Evolutionary conservation across 1,139 yeast species (phyloP).

Genomic region (Saccharomyces hybrid): DNA sequence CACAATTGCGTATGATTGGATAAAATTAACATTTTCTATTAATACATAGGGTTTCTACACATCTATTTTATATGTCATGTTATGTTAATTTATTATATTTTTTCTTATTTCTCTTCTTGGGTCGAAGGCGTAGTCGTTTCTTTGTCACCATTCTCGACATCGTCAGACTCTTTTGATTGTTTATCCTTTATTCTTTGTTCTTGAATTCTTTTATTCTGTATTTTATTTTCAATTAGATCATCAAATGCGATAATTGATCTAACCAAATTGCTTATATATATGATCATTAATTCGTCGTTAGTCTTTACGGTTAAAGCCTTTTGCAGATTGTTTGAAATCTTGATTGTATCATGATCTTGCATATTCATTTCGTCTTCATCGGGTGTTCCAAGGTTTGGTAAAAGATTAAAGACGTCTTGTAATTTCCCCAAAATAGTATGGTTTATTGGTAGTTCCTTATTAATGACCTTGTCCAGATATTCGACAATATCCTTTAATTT

Average conservation of each 20-base stretch:
- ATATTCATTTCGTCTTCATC: slow-evolving; percentile 28
- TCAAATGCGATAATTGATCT: slow-evolving; percentile 95
- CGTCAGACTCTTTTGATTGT: slow-evolving; percentile 5
- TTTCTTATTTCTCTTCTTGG: not conserved
- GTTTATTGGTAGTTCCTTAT: slow-evolving; percentile 72
- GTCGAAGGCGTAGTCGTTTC: not conserved
- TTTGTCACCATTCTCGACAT: not conserved
- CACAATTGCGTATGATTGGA: too few relatives aligned
- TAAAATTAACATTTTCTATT: not conserved
- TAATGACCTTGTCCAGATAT: slow-evolving; percentile 70
- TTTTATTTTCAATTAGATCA: slow-evolving; percentile 91
- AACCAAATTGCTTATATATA: slow-evolving; percentile 82
- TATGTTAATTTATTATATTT: not conserved
- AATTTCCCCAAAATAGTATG: slow-evolving; percentile 85
- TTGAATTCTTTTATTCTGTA: slow-evolving; percentile 63
- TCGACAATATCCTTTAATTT: slow-evolving; percentile 71
- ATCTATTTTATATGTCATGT: not conserved
- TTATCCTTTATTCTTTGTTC: slow-evolving; percentile 22
- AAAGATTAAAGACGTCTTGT: slow-evolving; percentile 87
- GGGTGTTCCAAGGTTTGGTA: slow-evolving; percentile 64
- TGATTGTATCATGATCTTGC: slow-evolving; percentile 19
- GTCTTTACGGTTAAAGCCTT: slow-evolving; percentile 87
- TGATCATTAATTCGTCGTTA: slow-evolving; percentile 91
- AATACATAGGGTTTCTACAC: not conserved
- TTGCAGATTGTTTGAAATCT: slow-evolving; percentile 44